Percentiles rank a stretch among this genome's conserved stretches.
Evolutionary conservation across 2,329 filamentous ascomycete species (phyloP).

Genomic region (Verticillium klebahnii): DNA sequence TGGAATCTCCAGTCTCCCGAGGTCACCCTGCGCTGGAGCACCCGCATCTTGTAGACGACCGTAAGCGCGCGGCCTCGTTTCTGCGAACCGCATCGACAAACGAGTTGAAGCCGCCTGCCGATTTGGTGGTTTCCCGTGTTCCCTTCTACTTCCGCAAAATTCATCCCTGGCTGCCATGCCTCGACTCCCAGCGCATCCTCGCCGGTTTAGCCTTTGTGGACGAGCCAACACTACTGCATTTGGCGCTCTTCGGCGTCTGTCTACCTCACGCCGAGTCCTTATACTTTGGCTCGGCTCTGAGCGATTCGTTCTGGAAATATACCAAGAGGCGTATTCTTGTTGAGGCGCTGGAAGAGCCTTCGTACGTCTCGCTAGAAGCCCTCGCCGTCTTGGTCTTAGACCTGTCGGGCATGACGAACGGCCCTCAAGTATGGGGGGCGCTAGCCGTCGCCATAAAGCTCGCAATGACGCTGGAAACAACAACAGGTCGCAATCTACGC

Average conservation of each 20-base stretch:
- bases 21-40: not conserved
- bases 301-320: conserved; percentile 10
- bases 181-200: conserved; percentile 2
- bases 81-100: not conserved
- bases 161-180: conserved; percentile 8
- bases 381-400: conserved; percentile 5
- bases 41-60: not conserved
- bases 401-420: conserved; percentile 9
- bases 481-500: not conserved
- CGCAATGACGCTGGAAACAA: not conserved
- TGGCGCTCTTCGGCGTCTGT: conserved; percentile 4
- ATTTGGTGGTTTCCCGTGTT: conserved; percentile 2
- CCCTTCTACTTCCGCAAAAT: conserved; percentile 4
- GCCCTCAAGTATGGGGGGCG: conserved; percentile 5
- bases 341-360: conserved; percentile 8
- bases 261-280: conserved; percentile 3
- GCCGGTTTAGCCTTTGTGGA: not conserved
- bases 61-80: not conserved
- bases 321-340: conserved; percentile 4
- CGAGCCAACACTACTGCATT: conserved; percentile 1
- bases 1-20: no score
- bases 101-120: conserved; percentile 1
- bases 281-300: conserved; percentile 1
- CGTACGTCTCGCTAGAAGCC: conserved; percentile 6
- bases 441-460: conserved; percentile 6